A percentile compares a stretch with the other conserved stretches of the same genome.
These are phyloP conservation scores for Phytophthora tentaculata DNA, from an alignment of 352 stramenopile species.

Conservation along the genomic window DNA sequence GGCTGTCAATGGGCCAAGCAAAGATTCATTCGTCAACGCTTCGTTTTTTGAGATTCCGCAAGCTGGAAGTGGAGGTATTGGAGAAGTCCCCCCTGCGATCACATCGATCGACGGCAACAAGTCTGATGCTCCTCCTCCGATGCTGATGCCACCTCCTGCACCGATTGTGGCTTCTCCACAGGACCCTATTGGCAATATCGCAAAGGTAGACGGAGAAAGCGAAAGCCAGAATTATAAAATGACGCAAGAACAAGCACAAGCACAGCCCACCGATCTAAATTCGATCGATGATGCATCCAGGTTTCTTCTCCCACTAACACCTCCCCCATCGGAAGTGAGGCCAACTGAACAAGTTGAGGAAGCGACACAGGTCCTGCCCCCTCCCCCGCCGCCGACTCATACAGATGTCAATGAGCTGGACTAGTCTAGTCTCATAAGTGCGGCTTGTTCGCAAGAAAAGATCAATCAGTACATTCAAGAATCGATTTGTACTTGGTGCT, in stretches of 20 bases:
- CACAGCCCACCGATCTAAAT: neutral
- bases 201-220: neutral
- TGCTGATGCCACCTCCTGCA: constrained; percentile 16
- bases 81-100: constrained; percentile 2
- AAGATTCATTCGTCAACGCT: constrained; percentile 58
- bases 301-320: constrained; percentile 8
- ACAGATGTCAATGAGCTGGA: constrained; percentile 68
- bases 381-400: constrained; percentile 17
- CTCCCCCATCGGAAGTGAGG: constrained; percentile 25
- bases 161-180: constrained; percentile 7
- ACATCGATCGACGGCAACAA: neutral
- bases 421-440: too few relatives aligned
- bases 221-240: constrained; percentile 2
- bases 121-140: neutral
- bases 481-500: constrained; percentile 1
- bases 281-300: neutral
- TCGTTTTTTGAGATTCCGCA: constrained; percentile 55
- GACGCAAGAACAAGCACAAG: neutral
- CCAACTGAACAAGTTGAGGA: constrained; percentile 7
- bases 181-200: neutral
- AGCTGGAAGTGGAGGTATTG: constrained; percentile 17
- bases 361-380: neutral
- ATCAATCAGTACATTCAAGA: constrained; percentile 16
- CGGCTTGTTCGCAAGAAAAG: too few relatives aligned
- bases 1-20: constrained; percentile 32